Evolutionary conservation across 2,329 filamentous ascomycete genomes (phyloP).

Genomic region (Chaetothyriales sp.): DNA sequence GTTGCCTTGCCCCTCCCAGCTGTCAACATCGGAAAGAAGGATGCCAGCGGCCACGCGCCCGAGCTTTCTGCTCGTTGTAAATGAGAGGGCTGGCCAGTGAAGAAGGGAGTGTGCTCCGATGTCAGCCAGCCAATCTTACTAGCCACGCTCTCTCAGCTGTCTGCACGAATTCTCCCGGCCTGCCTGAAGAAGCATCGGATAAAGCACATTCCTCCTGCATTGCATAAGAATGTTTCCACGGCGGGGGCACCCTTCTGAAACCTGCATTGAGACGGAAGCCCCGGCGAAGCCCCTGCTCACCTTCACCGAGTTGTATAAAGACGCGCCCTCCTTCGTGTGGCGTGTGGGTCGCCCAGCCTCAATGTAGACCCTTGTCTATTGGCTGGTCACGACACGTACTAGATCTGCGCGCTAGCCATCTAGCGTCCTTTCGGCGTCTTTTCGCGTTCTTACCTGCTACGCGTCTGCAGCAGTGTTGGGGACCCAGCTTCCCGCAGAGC

Average conservation of each 20-base stretch:
- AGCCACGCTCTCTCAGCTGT: neutral
- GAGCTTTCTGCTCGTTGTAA: too few relatives aligned
- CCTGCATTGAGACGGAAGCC: neutral
- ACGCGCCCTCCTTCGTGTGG: neutral
- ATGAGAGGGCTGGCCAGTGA: neutral
- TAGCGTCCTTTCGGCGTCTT: neutral
- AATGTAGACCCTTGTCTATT: neutral
- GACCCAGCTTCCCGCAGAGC: neutral
- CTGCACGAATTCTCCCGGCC: too few relatives aligned
- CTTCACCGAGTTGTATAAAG: too few relatives aligned
- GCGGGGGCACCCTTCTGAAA: neutral
- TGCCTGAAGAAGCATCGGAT: neutral
- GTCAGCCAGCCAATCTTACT: neutral
- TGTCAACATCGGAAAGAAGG: neutral
- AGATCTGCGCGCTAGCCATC: neutral
- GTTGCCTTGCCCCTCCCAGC: neutral
- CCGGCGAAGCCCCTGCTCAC: too few relatives aligned
- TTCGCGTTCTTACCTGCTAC: neutral
- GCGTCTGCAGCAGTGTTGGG: neutral
- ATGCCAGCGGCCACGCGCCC: neutral
- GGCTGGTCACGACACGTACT: neutral
- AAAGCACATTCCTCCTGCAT: neutral
- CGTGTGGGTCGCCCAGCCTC: neutral
- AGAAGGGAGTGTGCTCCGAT: neutral
- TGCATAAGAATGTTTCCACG: neutral